phyloP scores from a whole-genome alignment of 2,329 filamentous ascomycete genomes.

The Teratosphaeria destructans region DNA sequence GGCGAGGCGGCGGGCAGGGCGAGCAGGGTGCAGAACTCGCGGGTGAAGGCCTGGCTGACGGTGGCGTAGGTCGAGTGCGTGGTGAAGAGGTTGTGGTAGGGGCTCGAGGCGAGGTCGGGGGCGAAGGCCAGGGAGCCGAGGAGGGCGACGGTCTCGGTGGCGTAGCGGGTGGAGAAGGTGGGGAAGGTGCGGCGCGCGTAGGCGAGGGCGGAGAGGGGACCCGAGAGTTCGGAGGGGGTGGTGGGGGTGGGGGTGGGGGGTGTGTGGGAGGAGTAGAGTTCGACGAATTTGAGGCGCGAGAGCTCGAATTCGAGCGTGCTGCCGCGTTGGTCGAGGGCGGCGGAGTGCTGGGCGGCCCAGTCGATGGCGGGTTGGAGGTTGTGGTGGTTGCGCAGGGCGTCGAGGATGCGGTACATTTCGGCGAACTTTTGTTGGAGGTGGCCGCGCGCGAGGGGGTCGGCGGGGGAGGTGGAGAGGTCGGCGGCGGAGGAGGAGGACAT shows the following conservation, averaged over 20 bases:
- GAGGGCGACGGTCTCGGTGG: conserved; percentile 70
- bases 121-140: conserved; percentile 71
- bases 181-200: conserved; percentile 70
- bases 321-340: conserved; percentile 64
- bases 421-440: conserved; percentile 70
- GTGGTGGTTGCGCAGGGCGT: conserved; percentile 57
- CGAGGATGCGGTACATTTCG: conserved; percentile 83
- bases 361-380: conserved; percentile 75
- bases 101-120: conserved; percentile 62
- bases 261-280: conserved; percentile 62
- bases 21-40: conserved; percentile 83
- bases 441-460: conserved; percentile 1
- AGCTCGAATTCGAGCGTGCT: conserved; percentile 95
- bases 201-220: conserved; percentile 54
- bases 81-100: conserved; percentile 70
- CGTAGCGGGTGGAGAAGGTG: conserved; percentile 63
- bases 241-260: conserved; percentile 4
- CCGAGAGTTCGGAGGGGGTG: conserved; percentile 32
- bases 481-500: conserved; percentile 26
- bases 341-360: conserved; percentile 68
- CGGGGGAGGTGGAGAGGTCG: not conserved
- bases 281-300: conserved; percentile 78
- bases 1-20: conserved; percentile 85
- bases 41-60: conserved; percentile 64
- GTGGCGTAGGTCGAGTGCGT: conserved; percentile 69